Conservation (phyloP, 306 rosid genomes). For the Chamaecrista fasciculata region DNA sequence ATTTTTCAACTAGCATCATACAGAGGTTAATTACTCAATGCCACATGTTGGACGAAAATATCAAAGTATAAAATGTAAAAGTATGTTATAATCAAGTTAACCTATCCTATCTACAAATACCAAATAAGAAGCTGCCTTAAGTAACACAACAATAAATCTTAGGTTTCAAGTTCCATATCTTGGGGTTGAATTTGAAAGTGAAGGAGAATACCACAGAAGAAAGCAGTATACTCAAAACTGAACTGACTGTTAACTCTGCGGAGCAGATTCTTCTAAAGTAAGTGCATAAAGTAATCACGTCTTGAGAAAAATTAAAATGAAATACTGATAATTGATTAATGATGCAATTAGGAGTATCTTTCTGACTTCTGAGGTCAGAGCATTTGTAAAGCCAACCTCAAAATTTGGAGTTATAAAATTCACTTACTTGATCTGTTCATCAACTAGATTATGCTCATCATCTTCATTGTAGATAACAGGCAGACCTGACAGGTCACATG, state of each 20-base stretch:
- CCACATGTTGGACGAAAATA: conserved; percentile 1
- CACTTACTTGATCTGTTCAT: conserved; percentile 69
- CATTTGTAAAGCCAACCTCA: not conserved
- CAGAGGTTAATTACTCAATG: not conserved
- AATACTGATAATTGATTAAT: not conserved
- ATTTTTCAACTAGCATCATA: not conserved
- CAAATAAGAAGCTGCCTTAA: not conserved
- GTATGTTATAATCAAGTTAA: conserved; percentile 2
- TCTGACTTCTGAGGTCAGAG: conserved; percentile 7
- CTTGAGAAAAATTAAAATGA: not conserved
- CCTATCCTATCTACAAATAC: conserved; percentile 12
- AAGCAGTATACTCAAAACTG: not conserved
- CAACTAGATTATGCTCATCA: conserved; percentile 46
- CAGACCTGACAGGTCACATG: conserved; percentile 69
- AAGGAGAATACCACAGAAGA: not conserved
- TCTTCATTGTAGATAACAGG: conserved; percentile 51
- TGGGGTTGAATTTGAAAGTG: not conserved
- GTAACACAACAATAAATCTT: not conserved
- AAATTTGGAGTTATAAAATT: conserved; percentile 11
- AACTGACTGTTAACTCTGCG: not conserved
- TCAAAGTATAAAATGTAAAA: not conserved
- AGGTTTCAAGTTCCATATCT: not conserved
- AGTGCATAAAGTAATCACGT: not conserved
- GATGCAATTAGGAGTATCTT: not conserved
- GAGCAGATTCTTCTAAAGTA: not conserved